Evolutionary conservation across 2,329 filamentous ascomycete genomes (phyloP).

Genomic region (Xylariaceae sp.): DNA sequence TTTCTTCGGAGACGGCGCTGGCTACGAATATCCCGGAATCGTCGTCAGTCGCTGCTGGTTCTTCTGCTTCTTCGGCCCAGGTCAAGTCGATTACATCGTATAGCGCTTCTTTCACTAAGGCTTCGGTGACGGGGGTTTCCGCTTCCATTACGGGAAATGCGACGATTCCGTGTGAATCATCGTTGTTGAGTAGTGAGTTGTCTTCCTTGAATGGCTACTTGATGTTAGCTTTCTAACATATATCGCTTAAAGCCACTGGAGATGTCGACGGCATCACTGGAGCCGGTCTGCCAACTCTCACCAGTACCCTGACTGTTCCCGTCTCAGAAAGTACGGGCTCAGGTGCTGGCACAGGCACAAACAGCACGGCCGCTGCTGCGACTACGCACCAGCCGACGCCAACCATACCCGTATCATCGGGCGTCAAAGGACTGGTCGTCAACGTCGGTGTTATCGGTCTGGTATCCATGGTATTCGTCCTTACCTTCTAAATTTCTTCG

Average conservation of each 20-base stretch:
- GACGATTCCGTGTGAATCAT: constrained; percentile 6
- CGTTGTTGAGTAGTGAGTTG: background rate
- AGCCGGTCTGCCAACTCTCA: background rate
- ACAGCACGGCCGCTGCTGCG: background rate
- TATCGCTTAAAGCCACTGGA: background rate
- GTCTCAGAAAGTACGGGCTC: background rate
- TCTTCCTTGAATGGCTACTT: background rate
- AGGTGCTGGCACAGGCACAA: background rate
- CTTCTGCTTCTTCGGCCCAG: too few relatives aligned
- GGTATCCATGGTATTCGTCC: background rate
- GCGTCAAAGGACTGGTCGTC: background rate
- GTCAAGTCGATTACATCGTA: too few relatives aligned
- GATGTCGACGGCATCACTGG: constrained; percentile 14
- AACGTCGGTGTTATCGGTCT: constrained; percentile 1
- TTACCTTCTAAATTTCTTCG: background rate
- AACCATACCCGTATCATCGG: constrained; percentile 1
- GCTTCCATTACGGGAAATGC: background rate
- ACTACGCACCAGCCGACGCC: constrained; percentile 7
- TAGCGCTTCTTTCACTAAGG: too few relatives aligned
- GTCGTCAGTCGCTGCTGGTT: background rate
- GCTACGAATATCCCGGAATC: background rate
- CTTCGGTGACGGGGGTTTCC: background rate
- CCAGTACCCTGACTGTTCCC: constrained; percentile 1
- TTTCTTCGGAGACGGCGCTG: background rate
- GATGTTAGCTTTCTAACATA: background rate